Base-by-base conservation (phyloP, 169 alveolate species). In the Cryptosporidium muris region DNA sequence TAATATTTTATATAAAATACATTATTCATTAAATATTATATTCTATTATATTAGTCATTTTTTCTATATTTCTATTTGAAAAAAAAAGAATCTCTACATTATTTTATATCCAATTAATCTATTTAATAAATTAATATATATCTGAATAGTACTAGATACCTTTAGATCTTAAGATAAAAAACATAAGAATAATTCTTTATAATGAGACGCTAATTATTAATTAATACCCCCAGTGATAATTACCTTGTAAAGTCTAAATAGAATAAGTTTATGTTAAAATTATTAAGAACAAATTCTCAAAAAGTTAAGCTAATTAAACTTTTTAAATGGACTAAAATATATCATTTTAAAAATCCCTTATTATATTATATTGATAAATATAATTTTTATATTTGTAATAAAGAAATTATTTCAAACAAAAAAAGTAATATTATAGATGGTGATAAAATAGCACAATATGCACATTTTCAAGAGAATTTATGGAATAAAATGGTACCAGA, bases 401-500 rank as follows among this genome's bases (percentile, higher is more conserved):
- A 11, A 2, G 42, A 37, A 8, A 12, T 62, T 8, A 37, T 14
- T 2, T 37, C 42, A 7, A 37, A 16, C 3, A 62, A 14, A 12
- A 64, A 38, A 42, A 40, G 25, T 45, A 14, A 42, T 43, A 12
- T 42, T 11, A 64, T 64, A 43, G 48, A 66, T 52, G 81, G 81
- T 8, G 64, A 66, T 45, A 51, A 52, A 38, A 66, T 66, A 47
- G 81, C 81, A 48, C 34, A 66, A 49, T 37, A 38, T 0, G 63
- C 81, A 1, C 36, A 16, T 4, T 49, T 52, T n/a, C 81, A 66
- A 51, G 81, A 66, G 11, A 66, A 37, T 4, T 64, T 66, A 4
- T 66, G 81, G 81, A 66, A 38, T 34, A 66, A 34, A 7, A 2
- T 66, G 7, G 64, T 66, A 12, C 81, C 81, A 6, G 81, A 66